Evolutionary conservation across 139 green algal species (phyloP).

Genomic region (Chlamydomonas applanata): DNA sequence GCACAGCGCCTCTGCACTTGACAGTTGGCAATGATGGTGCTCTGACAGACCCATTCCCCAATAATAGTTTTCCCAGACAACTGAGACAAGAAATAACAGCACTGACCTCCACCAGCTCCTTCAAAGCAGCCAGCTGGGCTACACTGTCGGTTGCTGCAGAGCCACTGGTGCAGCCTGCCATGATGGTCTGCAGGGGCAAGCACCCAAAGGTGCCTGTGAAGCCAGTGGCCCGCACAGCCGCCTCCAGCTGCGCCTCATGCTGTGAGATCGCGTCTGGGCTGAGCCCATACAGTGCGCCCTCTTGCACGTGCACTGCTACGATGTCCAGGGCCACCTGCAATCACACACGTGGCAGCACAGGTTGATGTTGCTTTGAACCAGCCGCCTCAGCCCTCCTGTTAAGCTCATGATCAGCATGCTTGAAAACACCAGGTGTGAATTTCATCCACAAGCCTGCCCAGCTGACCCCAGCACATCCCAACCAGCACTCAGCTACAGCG

Average conservation of each 20-base stretch:
- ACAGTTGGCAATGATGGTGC: too few species aligned
- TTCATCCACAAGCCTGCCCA: too few species aligned
- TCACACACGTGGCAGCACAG: not conserved
- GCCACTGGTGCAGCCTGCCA: not conserved
- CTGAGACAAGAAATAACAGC: too few species aligned
- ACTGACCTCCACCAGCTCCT: not conserved
- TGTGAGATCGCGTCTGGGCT: not conserved
- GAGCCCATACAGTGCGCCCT: conserved; percentile 11
- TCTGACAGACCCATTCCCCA: too few species aligned
- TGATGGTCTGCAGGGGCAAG: conserved; percentile 12
- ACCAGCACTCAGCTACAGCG: too few species aligned
- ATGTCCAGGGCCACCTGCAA: conserved; percentile 49
- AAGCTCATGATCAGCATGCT: not conserved
- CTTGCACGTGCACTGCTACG: conserved; percentile 49
- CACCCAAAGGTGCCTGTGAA: not conserved
- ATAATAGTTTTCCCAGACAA: too few species aligned
- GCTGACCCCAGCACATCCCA: too few species aligned
- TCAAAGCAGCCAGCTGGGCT: not conserved
- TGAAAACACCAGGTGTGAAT: too few species aligned
- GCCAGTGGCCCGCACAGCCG: conserved; percentile 9
- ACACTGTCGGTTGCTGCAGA: not conserved
- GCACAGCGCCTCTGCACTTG: not conserved
- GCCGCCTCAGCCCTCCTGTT: not conserved
- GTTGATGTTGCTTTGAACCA: not conserved
- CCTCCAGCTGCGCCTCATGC: not conserved